phyloP scores from a whole-genome alignment of 2,329 filamentous ascomycete species.

The Metarhizium guizhouense region DNA sequence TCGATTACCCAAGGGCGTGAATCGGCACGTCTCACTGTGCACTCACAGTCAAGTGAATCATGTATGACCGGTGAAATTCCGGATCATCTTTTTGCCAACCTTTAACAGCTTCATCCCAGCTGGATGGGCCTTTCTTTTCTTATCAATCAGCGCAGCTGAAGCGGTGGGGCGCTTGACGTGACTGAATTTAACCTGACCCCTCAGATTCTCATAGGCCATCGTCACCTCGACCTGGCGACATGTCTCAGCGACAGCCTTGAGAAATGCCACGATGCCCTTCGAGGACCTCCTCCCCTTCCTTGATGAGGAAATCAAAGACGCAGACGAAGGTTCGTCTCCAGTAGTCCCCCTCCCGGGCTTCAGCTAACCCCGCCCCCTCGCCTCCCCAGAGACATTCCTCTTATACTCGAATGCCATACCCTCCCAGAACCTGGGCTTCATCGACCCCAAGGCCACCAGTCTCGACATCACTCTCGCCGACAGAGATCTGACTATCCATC shows the following conservation, averaged over 20 bases:
- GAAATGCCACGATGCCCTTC: constrained; percentile 7
- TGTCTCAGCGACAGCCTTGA: not conserved
- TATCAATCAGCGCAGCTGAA: not conserved
- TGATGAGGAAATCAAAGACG: constrained; percentile 36
- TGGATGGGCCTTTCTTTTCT: not conserved
- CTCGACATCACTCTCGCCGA: constrained; percentile 61
- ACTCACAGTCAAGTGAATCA: not conserved
- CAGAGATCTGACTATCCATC: constrained; percentile 65
- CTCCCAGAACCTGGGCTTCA: constrained; percentile 73
- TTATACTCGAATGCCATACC: constrained; percentile 72
- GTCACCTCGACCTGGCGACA: too few species aligned
- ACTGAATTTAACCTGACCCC: too few species aligned
- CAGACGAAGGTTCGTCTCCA: constrained; percentile 34
- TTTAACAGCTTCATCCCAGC: not conserved
- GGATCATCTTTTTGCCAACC: too few species aligned
- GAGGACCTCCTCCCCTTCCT: constrained; percentile 21
- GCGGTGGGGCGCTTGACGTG: too few species aligned
- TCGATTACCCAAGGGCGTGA: not conserved
- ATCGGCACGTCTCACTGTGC: not conserved
- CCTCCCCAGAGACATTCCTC: constrained; percentile 66
- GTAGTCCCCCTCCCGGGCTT: not conserved
- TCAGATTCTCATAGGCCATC: too few species aligned
- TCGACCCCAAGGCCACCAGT: constrained; percentile 59
- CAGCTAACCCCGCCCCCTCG: not conserved
- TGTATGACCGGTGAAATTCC: too few species aligned